phyloP scores from a whole-genome alignment of 208 protist genomes.

The Sergeia podlipaevii region DNA sequence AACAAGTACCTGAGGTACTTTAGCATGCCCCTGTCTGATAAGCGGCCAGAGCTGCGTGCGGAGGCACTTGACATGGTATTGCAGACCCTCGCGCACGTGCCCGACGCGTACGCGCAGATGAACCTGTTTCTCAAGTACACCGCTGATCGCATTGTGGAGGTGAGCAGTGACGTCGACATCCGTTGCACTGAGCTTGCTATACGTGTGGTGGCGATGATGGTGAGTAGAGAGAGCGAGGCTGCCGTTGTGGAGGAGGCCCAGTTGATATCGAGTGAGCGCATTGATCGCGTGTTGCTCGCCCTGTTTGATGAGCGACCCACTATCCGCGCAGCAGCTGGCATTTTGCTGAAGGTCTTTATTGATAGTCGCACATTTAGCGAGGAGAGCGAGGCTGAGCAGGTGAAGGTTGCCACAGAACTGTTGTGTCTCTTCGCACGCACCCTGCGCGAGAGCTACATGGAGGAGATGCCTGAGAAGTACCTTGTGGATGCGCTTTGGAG shows the following conservation, averaged over 20 bases:
- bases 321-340: conserved; percentile 73
- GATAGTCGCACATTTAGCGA: conserved; percentile 61
- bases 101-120: conserved; percentile 64
- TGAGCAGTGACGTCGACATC: conserved; percentile 78
- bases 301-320: conserved; percentile 89
- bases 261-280: conserved; percentile 69
- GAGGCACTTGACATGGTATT: conserved; percentile 78
- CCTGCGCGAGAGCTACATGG: conserved; percentile 61
- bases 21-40: conserved; percentile 88
- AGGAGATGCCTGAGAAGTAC: conserved; percentile 83
- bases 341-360: conserved; percentile 84
- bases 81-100: conserved; percentile 43
- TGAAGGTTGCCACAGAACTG: conserved; percentile 55
- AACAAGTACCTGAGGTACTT: conserved; percentile 92
- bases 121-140: conserved; percentile 88
- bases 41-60: conserved; percentile 67
- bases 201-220: conserved; percentile 68
- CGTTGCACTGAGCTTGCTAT: conserved; percentile 85
- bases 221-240: conserved; percentile 56
- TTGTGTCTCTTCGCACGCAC: conserved; percentile 72
- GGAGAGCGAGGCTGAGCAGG: conserved; percentile 42
- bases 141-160: conserved; percentile 72
- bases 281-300: conserved; percentile 73
- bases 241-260: conserved; percentile 54
- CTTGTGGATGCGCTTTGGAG: conserved; percentile 84